These are phyloP conservation scores for Saururus chinensis DNA, from an alignment of 164 flowering plant genomes.

Conservation along the genomic window DNA sequence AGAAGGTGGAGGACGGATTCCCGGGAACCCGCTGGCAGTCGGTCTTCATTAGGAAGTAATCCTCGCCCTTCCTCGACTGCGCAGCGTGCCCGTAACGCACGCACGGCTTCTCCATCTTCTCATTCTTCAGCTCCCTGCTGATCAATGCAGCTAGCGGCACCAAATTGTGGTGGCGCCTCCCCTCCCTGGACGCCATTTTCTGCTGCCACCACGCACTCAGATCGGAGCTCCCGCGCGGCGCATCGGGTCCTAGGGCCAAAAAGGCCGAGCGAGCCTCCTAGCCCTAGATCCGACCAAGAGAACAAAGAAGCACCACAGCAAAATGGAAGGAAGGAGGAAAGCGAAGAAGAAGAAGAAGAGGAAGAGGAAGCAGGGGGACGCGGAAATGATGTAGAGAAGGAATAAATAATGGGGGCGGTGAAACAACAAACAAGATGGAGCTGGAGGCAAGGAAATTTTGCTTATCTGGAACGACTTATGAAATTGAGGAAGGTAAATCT, in stretches of 20 bases:
- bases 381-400: slow-evolving; percentile 5
- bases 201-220: neutral
- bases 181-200: slow-evolving; percentile 8
- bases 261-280: neutral
- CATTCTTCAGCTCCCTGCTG: slow-evolving; percentile 15
- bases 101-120: slow-evolving; percentile 16
- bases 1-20: slow-evolving; percentile 9
- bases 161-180: slow-evolving; percentile 8
- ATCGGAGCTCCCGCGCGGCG: neutral
- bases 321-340: neutral
- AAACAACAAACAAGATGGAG: too few relatives aligned
- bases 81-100: slow-evolving; percentile 18
- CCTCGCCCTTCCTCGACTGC: slow-evolving; percentile 20
- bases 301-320: neutral
- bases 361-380: too few relatives aligned
- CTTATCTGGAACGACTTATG: too few relatives aligned
- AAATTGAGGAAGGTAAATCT: slow-evolving; percentile 5
- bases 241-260: neutral
- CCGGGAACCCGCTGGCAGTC: slow-evolving; percentile 16
- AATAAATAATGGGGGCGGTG: too few relatives aligned
- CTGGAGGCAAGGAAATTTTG: too few relatives aligned
- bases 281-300: neutral
- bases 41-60: slow-evolving; percentile 8
- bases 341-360: neutral
- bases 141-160: slow-evolving; percentile 21